phyloP scores from a whole-genome alignment of 495 filamentous ascomycete genomes.

The Aspergillus avenaceus region DNA sequence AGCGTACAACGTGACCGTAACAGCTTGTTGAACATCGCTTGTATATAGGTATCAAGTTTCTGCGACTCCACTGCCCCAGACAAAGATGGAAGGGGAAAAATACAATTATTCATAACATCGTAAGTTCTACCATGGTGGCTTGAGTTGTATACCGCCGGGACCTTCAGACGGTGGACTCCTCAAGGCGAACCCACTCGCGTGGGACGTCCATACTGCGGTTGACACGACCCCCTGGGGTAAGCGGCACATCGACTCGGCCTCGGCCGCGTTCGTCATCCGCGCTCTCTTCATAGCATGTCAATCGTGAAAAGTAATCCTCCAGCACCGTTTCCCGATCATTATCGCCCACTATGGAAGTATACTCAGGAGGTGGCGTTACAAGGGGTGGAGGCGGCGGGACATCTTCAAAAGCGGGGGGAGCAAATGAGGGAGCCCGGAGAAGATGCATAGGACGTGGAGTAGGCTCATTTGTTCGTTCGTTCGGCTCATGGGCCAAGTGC shows the following conservation, averaged over 20 bases:
- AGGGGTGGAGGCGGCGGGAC: conserved; percentile 81
- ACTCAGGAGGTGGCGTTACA: conserved; percentile 82
- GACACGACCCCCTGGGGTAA: conserved; percentile 65
- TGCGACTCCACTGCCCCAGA: neutral
- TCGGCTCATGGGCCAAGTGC: conserved; percentile 41
- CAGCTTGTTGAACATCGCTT: neutral
- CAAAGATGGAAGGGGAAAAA: neutral
- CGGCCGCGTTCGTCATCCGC: conserved; percentile 51
- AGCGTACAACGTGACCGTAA: neutral
- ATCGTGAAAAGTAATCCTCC: conserved; percentile 83
- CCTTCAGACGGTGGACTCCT: conserved; percentile 29
- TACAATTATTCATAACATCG: neutral
- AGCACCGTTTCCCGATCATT: conserved; percentile 69
- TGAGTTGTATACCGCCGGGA: neutral
- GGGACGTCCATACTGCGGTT: conserved; percentile 66
- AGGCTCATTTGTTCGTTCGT: conserved; percentile 25
- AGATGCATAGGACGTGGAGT: conserved; percentile 76
- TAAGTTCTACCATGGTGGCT: neutral
- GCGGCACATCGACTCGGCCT: conserved; percentile 58
- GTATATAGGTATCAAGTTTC: neutral
- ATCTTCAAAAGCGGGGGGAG: conserved; percentile 87
- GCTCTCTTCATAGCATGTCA: conserved; percentile 54
- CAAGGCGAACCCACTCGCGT: conserved; percentile 50
- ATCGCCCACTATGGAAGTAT: conserved; percentile 78
- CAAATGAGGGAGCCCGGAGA: conserved; percentile 80